Percentiles rank a stretch among this genome's conserved stretches.
Conservation (phyloP, 805 yeast genomes). For the Candida tibetensis region DNA sequence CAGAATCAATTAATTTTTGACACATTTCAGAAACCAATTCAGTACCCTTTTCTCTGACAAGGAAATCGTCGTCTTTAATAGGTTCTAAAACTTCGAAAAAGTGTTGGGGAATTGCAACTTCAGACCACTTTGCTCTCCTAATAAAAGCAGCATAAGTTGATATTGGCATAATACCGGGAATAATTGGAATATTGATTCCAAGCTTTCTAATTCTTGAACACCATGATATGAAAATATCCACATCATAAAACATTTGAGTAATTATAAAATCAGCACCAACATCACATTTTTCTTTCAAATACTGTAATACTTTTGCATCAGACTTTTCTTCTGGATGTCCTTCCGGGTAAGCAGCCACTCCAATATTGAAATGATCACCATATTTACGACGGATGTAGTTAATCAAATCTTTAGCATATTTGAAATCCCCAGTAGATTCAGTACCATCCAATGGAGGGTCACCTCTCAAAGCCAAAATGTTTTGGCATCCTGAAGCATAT, state of each 20-base stretch:
- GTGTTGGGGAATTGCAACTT: slow-evolving; percentile 71
- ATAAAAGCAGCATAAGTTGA: slow-evolving; percentile 90
- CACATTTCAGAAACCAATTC: slow-evolving; percentile 84
- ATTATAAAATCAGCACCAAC: slow-evolving; percentile 92
- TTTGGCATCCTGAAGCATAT: slow-evolving; percentile 88
- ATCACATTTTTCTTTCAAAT: slow-evolving; percentile 83
- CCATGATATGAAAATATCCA: slow-evolving; percentile 81
- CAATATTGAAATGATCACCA: slow-evolving; percentile 89
- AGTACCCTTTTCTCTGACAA: slow-evolving; percentile 83
- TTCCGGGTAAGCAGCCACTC: slow-evolving; percentile 97
- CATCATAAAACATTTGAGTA: slow-evolving; percentile 97
- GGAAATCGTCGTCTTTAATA: slow-evolving; percentile 84
- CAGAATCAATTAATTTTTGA: slow-evolving; percentile 61
- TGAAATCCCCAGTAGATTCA: slow-evolving; percentile 79
- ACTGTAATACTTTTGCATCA: slow-evolving; percentile 50
- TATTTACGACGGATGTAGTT: slow-evolving; percentile 68
- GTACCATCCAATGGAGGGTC: slow-evolving; percentile 84
- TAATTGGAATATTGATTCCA: slow-evolving; percentile 82
- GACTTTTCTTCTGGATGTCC: slow-evolving; percentile 86
- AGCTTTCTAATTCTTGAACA: slow-evolving; percentile 62
- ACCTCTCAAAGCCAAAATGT: slow-evolving; percentile 91
- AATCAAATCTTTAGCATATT: slow-evolving; percentile 85
- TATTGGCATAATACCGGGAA: slow-evolving; percentile 98
- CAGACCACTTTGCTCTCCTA: slow-evolving; percentile 94
- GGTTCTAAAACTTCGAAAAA: slow-evolving; percentile 72